Evolutionary conservation across 345 rosid species (phyloP), one percentile per base, ranked within the genome.

Genomic region (Turnera subulata): DNA sequence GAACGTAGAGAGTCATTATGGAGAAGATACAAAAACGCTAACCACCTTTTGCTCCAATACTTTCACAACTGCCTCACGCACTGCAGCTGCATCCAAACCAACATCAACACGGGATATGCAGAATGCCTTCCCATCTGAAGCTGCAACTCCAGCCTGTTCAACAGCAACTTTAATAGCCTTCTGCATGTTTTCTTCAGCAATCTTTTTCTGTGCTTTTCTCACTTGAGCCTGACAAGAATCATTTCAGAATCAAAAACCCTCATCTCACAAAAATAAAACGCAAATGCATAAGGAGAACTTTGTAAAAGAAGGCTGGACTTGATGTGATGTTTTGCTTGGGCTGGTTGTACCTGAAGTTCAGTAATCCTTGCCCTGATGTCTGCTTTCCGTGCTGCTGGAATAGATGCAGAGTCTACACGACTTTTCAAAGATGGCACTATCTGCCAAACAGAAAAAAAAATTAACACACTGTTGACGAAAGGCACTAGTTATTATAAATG

Each of bases 61-160:
- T 86, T 93, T 90, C 49, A 75, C 39, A 16, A 80, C 96, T 24
- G 96, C 97, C 62, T 93, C 99, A 20, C 97, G 90, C n/a, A 87
- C 96, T 20, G 99, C 97, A 49, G 82, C 83, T 66, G 84, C 95
- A 75, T 93, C 97, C 55, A 85, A 72, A 40, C 97, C 99, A 53
- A 88, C 90, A 66, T 93, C 89, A 32, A 93, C 86, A 58, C 72
- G 77, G 37, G 82, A 69, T 16, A 87, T 69, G 69, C 92, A 90
- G 68, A 87, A 90, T 3, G 75, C 58, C 77, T 85, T 90, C 62
- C 96, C 93, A 53, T 71, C 77, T 18, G 88, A 78, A 47, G 79
- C 73, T 53, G 96, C 90, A 61, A 71, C 69, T 70, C 85, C 90
- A 21, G 95, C 96, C 29, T 61, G 67, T 67, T 79, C 84, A 37